Evolutionary conservation across 305 asterid genomes (phyloP).

Genomic region (Fraxinus floribunda): DNA sequence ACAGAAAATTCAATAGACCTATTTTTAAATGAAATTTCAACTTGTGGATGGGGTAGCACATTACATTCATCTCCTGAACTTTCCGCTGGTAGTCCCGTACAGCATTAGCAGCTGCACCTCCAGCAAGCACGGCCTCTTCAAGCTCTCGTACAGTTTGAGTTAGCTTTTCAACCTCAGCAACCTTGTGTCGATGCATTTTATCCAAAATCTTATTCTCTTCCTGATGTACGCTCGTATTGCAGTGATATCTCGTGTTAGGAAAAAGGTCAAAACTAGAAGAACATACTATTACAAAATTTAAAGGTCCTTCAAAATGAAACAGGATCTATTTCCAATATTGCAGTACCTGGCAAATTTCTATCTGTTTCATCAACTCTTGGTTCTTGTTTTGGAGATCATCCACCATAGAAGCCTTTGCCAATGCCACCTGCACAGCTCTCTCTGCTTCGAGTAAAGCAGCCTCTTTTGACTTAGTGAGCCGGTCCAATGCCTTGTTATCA

Average conservation of each 20-base stretch:
- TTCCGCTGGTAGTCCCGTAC: conserved; percentile 98
- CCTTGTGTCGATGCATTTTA: conserved; percentile 94
- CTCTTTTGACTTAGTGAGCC: conserved; percentile 97
- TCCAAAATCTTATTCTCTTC: conserved; percentile 97
- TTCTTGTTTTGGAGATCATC: conserved; percentile 98
- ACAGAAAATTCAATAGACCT: conserved; percentile 13
- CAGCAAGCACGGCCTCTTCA: conserved; percentile 99
- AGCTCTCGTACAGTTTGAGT: conserved; percentile 99
- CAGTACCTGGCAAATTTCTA: conserved; percentile 95
- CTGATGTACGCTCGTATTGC: conserved; percentile 37
- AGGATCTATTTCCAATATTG: conserved; percentile 5
- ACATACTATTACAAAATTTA: neutral
- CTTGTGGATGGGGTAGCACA: conserved; percentile 17
- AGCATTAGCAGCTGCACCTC: conserved; percentile 99
- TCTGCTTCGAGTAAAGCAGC: conserved; percentile 97
- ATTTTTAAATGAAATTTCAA: conserved; percentile 8
- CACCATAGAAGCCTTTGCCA: conserved; percentile 98
- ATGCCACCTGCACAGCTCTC: conserved; percentile 89
- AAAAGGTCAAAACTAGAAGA: neutral
- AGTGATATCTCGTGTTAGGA: conserved; percentile 2
- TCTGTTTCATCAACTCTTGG: conserved; percentile 98
- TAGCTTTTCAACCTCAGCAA: conserved; percentile 98
- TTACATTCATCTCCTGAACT: conserved; percentile 99
- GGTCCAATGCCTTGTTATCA: conserved; percentile 94
- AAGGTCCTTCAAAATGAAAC: conserved; percentile 8